Base-by-base conservation (phyloP, 306 rosid genomes). In the Begonia fuchsioides region DNA sequence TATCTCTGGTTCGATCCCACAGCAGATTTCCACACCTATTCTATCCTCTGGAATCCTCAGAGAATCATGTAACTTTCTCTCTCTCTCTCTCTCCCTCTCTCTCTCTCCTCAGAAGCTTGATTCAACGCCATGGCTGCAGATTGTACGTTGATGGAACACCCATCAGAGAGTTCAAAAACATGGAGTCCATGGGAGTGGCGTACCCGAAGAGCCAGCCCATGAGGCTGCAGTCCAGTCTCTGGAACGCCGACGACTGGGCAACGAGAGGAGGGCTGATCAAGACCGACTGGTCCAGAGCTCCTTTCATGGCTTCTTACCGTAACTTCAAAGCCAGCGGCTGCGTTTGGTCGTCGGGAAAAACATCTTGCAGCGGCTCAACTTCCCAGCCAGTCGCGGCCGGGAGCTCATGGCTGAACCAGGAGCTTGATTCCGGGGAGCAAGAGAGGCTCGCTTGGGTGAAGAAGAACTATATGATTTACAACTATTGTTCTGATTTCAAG, bases 181-280 rank as follows among this genome's bases (percentile, higher is more conserved):
- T 49, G 32, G 88, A 76, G 48, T 47, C 74, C 4, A 51, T 15
- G 0, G 88, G 94, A 1, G 57, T 79, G 35, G 62, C 76, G 6
- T 83, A 60, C 54, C 88, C 85, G 1, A 66, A 66, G 32, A 76
- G 19, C 0, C 82, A 69, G 9, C 61, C 88, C 0, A 79, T 83
- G 88, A 76, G 69, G 52, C 43, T 83, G 13, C 66, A 76, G 12
- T 73, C 94, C 0, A 83, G 82, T 53, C 60, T 83, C 0, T 82
- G 93, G 93, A 68, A 78, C 41, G 93, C 80, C 10, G 82, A 81
- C 47, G 72, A 75, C 1, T 78, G 87, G 93, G 93, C 93, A 8
- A 82, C 93, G 4, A 76, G 87, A 52, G 93, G 93, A 11, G 93
- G 93, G n/a, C 61, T 64, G 2, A 69, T 82, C 15, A 82, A 78